Conservation (phyloP, 1,139 yeast species). For the Spathaspora jeffriesii region DNA sequence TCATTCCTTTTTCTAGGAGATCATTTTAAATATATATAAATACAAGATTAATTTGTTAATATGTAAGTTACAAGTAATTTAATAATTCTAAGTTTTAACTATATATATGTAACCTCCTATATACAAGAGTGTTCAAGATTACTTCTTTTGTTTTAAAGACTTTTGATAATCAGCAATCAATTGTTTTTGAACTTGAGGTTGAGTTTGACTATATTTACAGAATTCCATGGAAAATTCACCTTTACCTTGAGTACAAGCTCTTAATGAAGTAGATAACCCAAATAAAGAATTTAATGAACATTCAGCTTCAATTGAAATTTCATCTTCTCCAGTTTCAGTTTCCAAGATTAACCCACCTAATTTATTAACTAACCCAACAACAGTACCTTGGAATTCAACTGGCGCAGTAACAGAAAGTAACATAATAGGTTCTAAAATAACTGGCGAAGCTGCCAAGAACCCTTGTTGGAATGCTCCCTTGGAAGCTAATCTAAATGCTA, state of each 20-base stretch:
- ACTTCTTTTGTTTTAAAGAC: constrained; percentile 26
- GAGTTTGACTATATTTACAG: constrained; percentile 87
- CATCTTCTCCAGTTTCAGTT: constrained; percentile 93
- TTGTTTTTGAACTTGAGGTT: constrained; percentile 89
- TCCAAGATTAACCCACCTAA: constrained; percentile 91
- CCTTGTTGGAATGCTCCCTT: constrained; percentile 92
- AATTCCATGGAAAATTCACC: constrained; percentile 98
- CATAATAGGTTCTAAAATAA: constrained; percentile 96
- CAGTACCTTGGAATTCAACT: constrained; percentile 92
- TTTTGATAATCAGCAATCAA: constrained; percentile 80
- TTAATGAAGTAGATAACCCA: constrained; percentile 92
- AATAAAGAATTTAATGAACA: constrained; percentile 95
- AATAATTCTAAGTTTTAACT: background rate
- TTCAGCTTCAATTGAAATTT: constrained; percentile 90
- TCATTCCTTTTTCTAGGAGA: constrained; percentile 1
- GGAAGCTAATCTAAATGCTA: constrained; percentile 93
- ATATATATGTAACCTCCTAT: constrained; percentile 10
- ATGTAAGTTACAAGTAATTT: background rate
- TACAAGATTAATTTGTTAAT: constrained; percentile 1
- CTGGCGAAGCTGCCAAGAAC: constrained; percentile 81
- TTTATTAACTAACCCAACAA: constrained; percentile 90
- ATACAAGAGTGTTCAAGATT: constrained; percentile 12
- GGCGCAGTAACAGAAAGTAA: constrained; percentile 92
- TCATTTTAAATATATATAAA: constrained; percentile 5
- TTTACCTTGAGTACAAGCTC: constrained; percentile 98